phyloP scores from a whole-genome alignment of 192 early-diverging fungal species.

The Kickxella alabastrina region DNA sequence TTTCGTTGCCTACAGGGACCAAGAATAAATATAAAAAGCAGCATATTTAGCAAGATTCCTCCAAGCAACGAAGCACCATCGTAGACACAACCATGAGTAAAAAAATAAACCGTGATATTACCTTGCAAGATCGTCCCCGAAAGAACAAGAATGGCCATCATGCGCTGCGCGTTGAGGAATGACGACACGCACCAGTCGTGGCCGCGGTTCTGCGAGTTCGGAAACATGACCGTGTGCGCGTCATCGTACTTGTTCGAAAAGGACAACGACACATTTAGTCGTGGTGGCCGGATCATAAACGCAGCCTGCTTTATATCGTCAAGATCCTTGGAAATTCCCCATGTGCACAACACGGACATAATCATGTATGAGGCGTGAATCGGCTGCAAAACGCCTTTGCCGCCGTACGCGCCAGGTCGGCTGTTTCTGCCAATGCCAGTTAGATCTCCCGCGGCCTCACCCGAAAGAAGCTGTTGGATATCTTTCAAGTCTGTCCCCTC shows the following conservation, averaged over 20 bases:
- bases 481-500: slow-evolving; percentile 18
- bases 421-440: background rate
- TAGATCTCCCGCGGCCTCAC: background rate
- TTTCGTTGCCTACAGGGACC: slow-evolving; percentile 40
- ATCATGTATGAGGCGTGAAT: slow-evolving; percentile 23
- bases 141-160: slow-evolving; percentile 41
- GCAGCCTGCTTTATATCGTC: slow-evolving; percentile 22
- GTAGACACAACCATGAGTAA: too few species aligned
- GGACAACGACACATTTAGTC: slow-evolving; percentile 16
- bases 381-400: slow-evolving; percentile 1
- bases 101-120: too few species aligned
- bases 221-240: slow-evolving; percentile 31
- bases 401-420: background rate
- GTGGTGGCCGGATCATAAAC: slow-evolving; percentile 34
- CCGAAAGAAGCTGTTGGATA: slow-evolving; percentile 14
- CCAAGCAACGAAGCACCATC: too few species aligned
- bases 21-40: background rate
- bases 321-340: slow-evolving; percentile 33
- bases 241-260: slow-evolving; percentile 20
- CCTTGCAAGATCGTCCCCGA: slow-evolving; percentile 37
- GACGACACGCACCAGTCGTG: slow-evolving; percentile 48
- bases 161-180: slow-evolving; percentile 49
- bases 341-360: slow-evolving; percentile 41
- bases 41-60: too few species aligned
- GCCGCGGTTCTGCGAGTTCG: background rate